A percentile compares a stretch with the other conserved stretches of the same genome.
These are phyloP conservation scores for Eucalyptus tenuipes DNA, from an alignment of 345 rosid genomes.

Conservation along the genomic window DNA sequence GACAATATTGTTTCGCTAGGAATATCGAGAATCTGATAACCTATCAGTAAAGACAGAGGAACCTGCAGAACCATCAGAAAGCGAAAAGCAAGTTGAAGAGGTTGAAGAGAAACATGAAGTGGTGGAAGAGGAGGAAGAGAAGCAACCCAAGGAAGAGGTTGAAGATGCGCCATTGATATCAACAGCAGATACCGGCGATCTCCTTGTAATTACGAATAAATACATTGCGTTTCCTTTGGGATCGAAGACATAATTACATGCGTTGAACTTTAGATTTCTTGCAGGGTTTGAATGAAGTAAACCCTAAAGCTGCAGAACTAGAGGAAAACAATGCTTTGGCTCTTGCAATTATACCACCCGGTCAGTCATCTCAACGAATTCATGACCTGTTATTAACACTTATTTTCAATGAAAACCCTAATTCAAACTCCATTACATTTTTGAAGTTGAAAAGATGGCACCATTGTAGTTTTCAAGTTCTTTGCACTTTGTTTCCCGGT, in stretches of 20 bases:
- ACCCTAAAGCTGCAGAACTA: conserved; percentile 62
- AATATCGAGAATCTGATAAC: conserved; percentile 33
- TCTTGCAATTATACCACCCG: conserved; percentile 73
- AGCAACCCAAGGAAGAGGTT: conserved; percentile 22
- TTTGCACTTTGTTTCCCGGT: neutral
- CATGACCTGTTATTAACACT: neutral
- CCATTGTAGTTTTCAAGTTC: neutral
- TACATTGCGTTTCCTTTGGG: neutral
- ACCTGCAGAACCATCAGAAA: conserved; percentile 14
- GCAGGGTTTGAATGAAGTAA: conserved; percentile 69
- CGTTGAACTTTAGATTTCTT: neutral
- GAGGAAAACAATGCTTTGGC: conserved; percentile 84
- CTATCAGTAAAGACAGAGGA: conserved; percentile 23
- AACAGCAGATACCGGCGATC: conserved; percentile 39
- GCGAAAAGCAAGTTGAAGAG: conserved; percentile 23
- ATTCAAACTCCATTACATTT: neutral
- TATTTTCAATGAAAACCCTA: neutral
- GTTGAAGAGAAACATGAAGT: conserved; percentile 15
- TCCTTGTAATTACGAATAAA: conserved; percentile 21
- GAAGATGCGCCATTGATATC: conserved; percentile 46
- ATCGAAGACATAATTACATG: neutral
- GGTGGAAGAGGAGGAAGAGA: conserved; percentile 28
- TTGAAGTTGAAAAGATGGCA: neutral
- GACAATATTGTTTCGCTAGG: conserved; percentile 15
- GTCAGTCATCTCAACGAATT: conserved; percentile 12